phyloP scores from a whole-genome alignment of 2,329 filamentous ascomycete species.

The Scortechinia acanthostroma region DNA sequence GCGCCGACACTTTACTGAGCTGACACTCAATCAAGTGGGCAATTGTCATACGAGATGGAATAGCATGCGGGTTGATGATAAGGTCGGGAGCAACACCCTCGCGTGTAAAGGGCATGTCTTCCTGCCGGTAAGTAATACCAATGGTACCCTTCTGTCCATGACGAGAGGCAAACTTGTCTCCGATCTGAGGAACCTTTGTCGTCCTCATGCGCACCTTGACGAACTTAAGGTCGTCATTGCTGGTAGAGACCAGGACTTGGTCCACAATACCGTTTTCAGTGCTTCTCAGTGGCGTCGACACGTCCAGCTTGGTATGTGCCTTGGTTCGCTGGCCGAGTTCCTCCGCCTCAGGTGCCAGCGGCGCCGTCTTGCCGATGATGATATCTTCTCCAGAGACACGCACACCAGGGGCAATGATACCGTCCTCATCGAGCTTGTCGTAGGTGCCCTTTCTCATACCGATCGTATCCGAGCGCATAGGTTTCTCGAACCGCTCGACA shows the following conservation, averaged over 20 bases:
- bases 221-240: slow-evolving; percentile 86
- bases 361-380: slow-evolving; percentile 97
- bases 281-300: slow-evolving; percentile 86
- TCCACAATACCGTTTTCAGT: slow-evolving; percentile 97
- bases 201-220: slow-evolving; percentile 96
- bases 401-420: slow-evolving; percentile 85
- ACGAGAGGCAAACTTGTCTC: slow-evolving; percentile 97
- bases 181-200: slow-evolving; percentile 96
- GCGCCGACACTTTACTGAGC: slow-evolving; percentile 86
- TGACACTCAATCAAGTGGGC: slow-evolving; percentile 99
- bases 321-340: slow-evolving; percentile 89
- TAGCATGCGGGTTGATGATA: slow-evolving; percentile 98
- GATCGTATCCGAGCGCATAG: slow-evolving; percentile 78
- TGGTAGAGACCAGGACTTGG: slow-evolving; percentile 86
- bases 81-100: slow-evolving; percentile 90
- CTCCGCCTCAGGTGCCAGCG: slow-evolving; percentile 84
- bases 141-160: slow-evolving; percentile 99
- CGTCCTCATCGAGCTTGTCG: slow-evolving; percentile 94
- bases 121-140: slow-evolving; percentile 92
- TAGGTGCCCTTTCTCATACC: slow-evolving; percentile 91
- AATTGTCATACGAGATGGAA: slow-evolving; percentile 99
- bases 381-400: slow-evolving; percentile 96
- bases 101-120: slow-evolving; percentile 95
- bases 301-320: slow-evolving; percentile 85
- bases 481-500: slow-evolving; percentile 92